Evolutionary conservation across 2,329 filamentous ascomycete genomes (phyloP), one percentile per base, ranked within the genome.

Genomic region (Parastagonospora nodorum): DNA sequence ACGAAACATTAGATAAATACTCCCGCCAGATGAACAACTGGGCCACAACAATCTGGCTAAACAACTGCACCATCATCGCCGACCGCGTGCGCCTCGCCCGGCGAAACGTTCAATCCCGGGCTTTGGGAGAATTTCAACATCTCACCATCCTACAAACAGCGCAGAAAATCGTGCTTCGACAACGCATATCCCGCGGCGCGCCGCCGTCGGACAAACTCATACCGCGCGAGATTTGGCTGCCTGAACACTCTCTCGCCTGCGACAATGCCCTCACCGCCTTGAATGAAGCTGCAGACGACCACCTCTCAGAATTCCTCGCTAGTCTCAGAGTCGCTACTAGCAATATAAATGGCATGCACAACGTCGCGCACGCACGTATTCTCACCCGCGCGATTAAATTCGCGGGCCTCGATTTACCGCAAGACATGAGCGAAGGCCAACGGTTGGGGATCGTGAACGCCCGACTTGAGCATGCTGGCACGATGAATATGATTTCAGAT

Each of bases 401-500:
- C 16, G 48, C 42, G 15, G 62, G 53, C 14, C 33, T 42, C 6
- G 57, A 63, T 36, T 14, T 50, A 3, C 29, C 14, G 15, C 38
- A 3, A 3, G 19, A 45, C 11, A 36, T 42, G 8, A 39, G 53
- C 11, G 40, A 37, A 11, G 42, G 1, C 9, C 50, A 49, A n/a
- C 51, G 51, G 15, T 29, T 45, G n/a, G 19, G 29, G 2, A 37
- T 55, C 3, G 39, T 52, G 15, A 32, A 39, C 32, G 50, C 45
- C 15, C 40, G 60, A n/a, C 41, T 52, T 41, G 48, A 44, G 1
- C 42, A 61, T 14, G 44, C 51, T 2, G 48, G 46, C 1, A 63
- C 60, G 8, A 50, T 50, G 10, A n/a, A 5, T 1, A 53, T 58
- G 33, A 64, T 63, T 46, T 36, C 51, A 28, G 42, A 56, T 27